Evolutionary conservation across 352 stramenopile species (phyloP).

Genomic region (Phytophthora ramorum): DNA sequence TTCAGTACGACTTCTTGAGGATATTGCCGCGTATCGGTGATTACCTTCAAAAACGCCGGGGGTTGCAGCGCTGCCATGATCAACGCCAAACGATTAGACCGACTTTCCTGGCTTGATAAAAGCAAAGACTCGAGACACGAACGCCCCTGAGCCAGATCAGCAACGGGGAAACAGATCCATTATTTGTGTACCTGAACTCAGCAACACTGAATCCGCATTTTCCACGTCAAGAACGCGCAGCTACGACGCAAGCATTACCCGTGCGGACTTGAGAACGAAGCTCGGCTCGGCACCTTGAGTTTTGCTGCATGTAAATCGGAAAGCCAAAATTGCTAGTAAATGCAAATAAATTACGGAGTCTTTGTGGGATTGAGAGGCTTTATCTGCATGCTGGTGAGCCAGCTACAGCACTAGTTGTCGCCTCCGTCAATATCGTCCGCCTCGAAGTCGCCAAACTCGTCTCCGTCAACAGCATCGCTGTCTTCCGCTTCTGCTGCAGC

Average conservation of each 20-base stretch:
- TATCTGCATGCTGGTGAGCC: slow-evolving; percentile 8
- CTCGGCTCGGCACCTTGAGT: too few relatives aligned
- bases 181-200: too few relatives aligned
- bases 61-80: slow-evolving; percentile 59
- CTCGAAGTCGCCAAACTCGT: slow-evolving; percentile 60
- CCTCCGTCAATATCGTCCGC: slow-evolving; percentile 64
- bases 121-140: neutral
- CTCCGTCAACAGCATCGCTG: slow-evolving; percentile 44
- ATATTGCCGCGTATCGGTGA: slow-evolving; percentile 74
- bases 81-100: neutral
- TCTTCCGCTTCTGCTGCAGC: slow-evolving; percentile 34
- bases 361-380: slow-evolving; percentile 26
- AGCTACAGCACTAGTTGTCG: slow-evolving; percentile 40
- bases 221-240: too few relatives aligned
- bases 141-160: slow-evolving; percentile 52
- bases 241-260: too few relatives aligned
- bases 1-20: slow-evolving; percentile 62
- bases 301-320: neutral
- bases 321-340: neutral
- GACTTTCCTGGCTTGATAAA: neutral
- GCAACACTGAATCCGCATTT: too few relatives aligned
- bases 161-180: too few relatives aligned
- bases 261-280: too few relatives aligned
- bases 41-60: slow-evolving; percentile 69
- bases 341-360: slow-evolving; percentile 28